These are phyloP conservation scores for Rosellinia necatrix DNA, from an alignment of 2,329 filamentous ascomycete genomes.

Conservation along the genomic window DNA sequence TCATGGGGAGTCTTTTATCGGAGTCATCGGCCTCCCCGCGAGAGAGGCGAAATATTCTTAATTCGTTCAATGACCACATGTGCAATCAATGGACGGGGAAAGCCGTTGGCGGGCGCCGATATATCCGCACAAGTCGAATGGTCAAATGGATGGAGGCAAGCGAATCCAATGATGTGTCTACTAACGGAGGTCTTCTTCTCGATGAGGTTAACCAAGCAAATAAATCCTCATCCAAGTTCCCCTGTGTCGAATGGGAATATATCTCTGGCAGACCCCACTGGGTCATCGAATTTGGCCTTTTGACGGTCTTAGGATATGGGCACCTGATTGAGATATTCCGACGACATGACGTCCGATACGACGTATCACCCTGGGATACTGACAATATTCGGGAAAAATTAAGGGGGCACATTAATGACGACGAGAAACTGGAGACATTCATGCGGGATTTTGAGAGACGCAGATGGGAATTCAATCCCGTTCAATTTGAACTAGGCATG, in stretches of 20 bases:
- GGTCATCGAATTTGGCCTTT: constrained; percentile 8
- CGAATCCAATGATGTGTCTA: neutral
- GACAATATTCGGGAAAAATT: neutral
- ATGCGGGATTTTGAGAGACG: neutral
- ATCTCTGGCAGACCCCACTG: neutral
- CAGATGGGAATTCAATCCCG: constrained; percentile 8
- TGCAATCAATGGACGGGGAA: constrained; percentile 1
- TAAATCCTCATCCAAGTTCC: neutral
- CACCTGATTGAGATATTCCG: constrained; percentile 1
- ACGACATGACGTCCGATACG: neutral
- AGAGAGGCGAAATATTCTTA: neutral
- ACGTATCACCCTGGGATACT: neutral
- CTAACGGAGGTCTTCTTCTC: constrained; percentile 9
- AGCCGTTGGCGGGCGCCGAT: neutral
- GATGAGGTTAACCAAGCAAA: neutral
- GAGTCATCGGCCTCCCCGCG: neutral
- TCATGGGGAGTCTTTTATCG: neutral
- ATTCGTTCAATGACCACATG: neutral
- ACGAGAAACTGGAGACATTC: neutral
- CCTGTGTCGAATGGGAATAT: neutral
- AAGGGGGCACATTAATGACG: neutral
- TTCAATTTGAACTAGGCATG: neutral
- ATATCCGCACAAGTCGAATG: constrained; percentile 3
- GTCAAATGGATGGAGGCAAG: constrained; percentile 4
- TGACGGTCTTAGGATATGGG: constrained; percentile 3